Evolutionary conservation across 2,329 filamentous ascomycete genomes (phyloP), one percentile per base, ranked within the genome.

Genomic region (Beauveria caledonica): DNA sequence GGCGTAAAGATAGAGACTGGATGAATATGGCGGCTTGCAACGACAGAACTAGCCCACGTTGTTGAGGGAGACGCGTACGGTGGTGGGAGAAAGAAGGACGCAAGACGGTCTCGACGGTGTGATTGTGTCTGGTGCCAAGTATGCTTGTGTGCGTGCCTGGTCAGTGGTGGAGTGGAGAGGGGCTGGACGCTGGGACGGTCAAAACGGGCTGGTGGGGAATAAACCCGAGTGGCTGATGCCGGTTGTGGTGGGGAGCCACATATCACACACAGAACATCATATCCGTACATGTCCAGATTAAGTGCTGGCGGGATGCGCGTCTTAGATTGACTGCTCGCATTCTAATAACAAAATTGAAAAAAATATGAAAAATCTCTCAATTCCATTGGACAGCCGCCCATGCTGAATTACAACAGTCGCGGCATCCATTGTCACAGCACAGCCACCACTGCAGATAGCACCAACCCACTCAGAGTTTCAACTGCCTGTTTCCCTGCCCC

Each of bases 221-320:
- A 19, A 44, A 59, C 46, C 56, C 56, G 56, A 59, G 46, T 59
- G 56, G 56, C 48, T 45, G 39, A 40, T 51, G 46, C 6, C 46
- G 4, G 23, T 17, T 27, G 17, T 19, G 15, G 52, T n/a, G 52
- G 52, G 39, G 39, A 17, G 3, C 13, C 11, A 11, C 33, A 33
- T 4, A 36, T 36, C 33, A 13, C 33, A 36, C 5, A 36, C 33
- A 11, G 33, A 36, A 36, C 8, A n/a, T 13, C 45, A 36, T 36
- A 36, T 15, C 33, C 33, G 13, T 36, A 36, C 33, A 15, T 15
- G 33, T 27, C 19, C 23, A 49, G 23, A 15, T 27, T 21, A 3
- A 48, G 8, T 29, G n/a, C n/a, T n/a, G n/a, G n/a, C n/a, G n/a
- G n/a, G n/a, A n/a, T n/a, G 46, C 27, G 25, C 25, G 15, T 36